Evolutionary conservation across 768 basidiomycete species (phyloP), one percentile per base, ranked within the genome.

Genomic region (Lactarius psammicola): DNA sequence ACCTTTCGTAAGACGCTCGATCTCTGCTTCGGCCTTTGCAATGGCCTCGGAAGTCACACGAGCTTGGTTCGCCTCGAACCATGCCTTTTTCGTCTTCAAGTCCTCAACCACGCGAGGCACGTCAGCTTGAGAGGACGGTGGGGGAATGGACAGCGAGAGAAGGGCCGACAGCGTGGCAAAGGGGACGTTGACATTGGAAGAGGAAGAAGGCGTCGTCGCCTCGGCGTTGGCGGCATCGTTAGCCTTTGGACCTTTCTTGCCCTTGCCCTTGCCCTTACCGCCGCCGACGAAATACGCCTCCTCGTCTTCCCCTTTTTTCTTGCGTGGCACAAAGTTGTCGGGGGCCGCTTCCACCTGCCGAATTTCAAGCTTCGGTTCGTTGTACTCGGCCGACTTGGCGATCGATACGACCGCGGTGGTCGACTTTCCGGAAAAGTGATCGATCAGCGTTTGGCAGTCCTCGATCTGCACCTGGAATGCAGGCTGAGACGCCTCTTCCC

Each of bases 381-480:
- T 85, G 51, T 76, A 80, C 26, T 90, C 76, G 15, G 69, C 79
- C 60, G 10, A 13, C 46, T 78, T 76, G 70, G 81, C 75, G 34
- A 75, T 71, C 34, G 77, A 73, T n/a, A 81, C 78, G 64, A 83
- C 79, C 68, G 78, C 77, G 17, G 80, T 82, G 46, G 78, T 78
- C 53, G 78, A 76, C 76, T 88, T 90, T 28, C 89, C 89, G 20
- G 84, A 87, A 77, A 97, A 87, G 73, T 81, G 87, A 75, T 94
- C 90, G 74, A 96, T 88, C 69, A 97, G 85, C 4, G 90, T 96
- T 73, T 92, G 89, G 79, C 95, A 98, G 75, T 98, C 97, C 79
- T 98, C 94, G 72, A 99, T 94, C 75, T 98, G 87, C 60, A 87
- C 82, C 72, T 93, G 92, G 82, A 85, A 98, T 0, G 97, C 97